These are phyloP conservation scores for Rhodomyrtus psidioides DNA, from an alignment of 441 rosid species.

Conservation along the genomic window DNA sequence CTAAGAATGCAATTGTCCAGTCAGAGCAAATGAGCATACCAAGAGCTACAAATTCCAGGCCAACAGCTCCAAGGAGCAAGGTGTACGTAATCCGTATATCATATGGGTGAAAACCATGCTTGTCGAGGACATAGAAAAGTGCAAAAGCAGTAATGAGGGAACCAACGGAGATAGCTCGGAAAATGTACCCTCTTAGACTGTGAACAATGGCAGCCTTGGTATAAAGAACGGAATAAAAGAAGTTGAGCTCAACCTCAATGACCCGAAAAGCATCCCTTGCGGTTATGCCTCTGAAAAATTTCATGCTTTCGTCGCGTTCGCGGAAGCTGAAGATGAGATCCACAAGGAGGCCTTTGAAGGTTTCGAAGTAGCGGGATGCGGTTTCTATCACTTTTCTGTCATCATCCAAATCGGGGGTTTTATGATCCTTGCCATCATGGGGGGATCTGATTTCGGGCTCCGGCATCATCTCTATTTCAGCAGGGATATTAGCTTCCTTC, in stretches of 20 bases:
- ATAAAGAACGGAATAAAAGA: background rate
- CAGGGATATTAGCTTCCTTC: background rate
- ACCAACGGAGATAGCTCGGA: background rate
- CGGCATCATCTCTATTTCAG: background rate
- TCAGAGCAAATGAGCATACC: background rate
- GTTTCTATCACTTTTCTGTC: background rate
- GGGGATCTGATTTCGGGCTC: background rate
- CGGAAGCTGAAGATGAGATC: background rate
- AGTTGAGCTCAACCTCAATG: background rate
- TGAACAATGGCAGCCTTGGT: background rate
- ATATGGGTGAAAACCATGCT: background rate
- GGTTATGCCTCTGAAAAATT: background rate
- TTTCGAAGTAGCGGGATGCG: background rate
- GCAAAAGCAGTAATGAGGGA: background rate
- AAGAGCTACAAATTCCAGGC: background rate
- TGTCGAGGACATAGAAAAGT: background rate
- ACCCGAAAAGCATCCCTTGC: background rate
- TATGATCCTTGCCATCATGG: background rate
- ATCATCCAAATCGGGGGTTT: background rate
- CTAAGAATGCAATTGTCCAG: background rate
- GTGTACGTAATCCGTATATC: background rate
- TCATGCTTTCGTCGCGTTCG: background rate
- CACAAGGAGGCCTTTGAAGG: background rate
- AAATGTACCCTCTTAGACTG: fast-evolving
- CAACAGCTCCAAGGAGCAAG: background rate